A percentile compares a stretch with the other conserved stretches of the same genome.
Conservation (phyloP, 257 asterid genomes). For the Phtheirospermum japonicum region DNA sequence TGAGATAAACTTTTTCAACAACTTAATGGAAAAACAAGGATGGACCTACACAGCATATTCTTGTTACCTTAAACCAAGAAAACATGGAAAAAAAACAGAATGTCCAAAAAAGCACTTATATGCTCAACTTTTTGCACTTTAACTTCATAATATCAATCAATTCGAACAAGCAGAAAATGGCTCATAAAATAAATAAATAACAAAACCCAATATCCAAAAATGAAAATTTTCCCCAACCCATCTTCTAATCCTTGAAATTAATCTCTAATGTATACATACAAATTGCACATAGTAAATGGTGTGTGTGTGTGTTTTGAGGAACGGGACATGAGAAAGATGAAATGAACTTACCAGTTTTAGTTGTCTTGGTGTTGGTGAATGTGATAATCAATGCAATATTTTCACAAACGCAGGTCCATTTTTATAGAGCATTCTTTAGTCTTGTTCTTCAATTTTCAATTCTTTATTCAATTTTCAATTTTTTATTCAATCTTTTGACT, state of each 20-base stretch:
- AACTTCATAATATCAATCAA: constrained; percentile 8
- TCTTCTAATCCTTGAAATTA: constrained; percentile 5
- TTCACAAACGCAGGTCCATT: background rate
- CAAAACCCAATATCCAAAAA: constrained; percentile 19
- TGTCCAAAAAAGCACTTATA: constrained; percentile 4
- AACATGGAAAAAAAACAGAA: constrained; percentile 18
- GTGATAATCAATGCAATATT: constrained; percentile 18
- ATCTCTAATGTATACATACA: constrained; percentile 3
- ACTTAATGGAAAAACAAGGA: constrained; percentile 9
- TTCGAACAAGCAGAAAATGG: background rate
- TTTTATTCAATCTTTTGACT: constrained; percentile 22
- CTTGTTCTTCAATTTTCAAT: background rate
- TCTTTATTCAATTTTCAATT: constrained; percentile 6
- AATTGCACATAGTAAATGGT: background rate
- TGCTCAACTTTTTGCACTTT: background rate
- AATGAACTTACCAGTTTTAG: constrained; percentile 30
- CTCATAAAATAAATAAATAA: background rate
- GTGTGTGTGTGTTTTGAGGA: constrained; percentile 5
- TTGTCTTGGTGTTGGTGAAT: constrained; percentile 22
- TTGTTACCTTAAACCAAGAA: constrained; percentile 21
- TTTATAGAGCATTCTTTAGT: constrained; percentile 15
- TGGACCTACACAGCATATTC: constrained; percentile 14
- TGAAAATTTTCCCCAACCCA: background rate
- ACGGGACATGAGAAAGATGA: constrained; percentile 21
- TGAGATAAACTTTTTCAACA: constrained; percentile 7